These are phyloP conservation scores for Trichoderma gracile DNA, from an alignment of 2,329 filamentous ascomycete genomes.

Conservation along the genomic window DNA sequence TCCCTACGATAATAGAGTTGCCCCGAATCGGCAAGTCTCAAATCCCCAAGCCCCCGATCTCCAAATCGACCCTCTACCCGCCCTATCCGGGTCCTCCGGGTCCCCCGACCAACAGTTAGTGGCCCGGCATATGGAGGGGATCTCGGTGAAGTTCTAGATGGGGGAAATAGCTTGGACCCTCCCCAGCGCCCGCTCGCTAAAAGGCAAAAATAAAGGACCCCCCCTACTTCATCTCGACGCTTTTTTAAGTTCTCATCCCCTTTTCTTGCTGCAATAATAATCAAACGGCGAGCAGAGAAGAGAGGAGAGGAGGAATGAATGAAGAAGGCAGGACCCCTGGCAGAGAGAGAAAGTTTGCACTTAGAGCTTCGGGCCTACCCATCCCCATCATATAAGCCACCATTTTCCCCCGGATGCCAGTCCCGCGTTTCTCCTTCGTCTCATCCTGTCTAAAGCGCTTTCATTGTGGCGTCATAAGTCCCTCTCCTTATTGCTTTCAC, in stretches of 20 bases:
- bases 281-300: not conserved
- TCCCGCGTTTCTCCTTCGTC: too few species aligned
- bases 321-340: too few species aligned
- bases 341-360: too few species aligned
- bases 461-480: not conserved
- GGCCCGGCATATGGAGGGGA: not conserved
- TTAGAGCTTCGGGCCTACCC: too few species aligned
- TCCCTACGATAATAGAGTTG: not conserved
- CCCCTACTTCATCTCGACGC: conserved; percentile 7
- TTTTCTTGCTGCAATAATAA: not conserved
- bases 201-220: not conserved
- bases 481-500: too few species aligned
- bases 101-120: not conserved
- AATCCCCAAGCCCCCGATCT: not conserved
- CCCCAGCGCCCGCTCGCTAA: conserved; percentile 4
- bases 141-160: conserved; percentile 8
- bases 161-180: not conserved
- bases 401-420: too few species aligned
- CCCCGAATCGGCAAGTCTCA: conserved; percentile 10
- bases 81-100: conserved; percentile 13
- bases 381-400: too few species aligned
- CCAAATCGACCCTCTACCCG: conserved; percentile 12
- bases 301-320: too few species aligned
- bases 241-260: conserved; percentile 1
- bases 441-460: not conserved